phyloP scores from a whole-genome alignment of 345 rosid genomes.

The Gossypium arboreum region DNA sequence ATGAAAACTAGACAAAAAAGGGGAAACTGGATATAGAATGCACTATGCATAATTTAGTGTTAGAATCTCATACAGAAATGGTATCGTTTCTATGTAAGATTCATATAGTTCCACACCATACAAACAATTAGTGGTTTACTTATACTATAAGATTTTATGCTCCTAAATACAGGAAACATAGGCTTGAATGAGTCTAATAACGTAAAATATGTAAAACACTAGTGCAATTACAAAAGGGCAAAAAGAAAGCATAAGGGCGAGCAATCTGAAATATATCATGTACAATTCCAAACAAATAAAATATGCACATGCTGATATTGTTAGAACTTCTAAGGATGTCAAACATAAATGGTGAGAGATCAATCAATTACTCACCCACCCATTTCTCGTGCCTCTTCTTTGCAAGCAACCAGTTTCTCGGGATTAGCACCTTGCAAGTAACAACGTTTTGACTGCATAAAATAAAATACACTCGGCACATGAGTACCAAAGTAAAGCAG shows the following conservation, averaged over 20 bases:
- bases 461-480: not conserved
- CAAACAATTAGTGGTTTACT: not conserved
- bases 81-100: not conserved
- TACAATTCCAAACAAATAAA: not conserved
- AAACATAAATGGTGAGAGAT: slow-evolving; percentile 12
- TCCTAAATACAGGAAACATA: not conserved
- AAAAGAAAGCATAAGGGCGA: not conserved
- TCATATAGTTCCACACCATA: not conserved
- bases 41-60: not conserved
- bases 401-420: slow-evolving; percentile 41
- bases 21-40: not conserved
- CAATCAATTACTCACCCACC: slow-evolving; percentile 71
- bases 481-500: slow-evolving; percentile 14
- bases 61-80: not conserved
- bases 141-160: not conserved
- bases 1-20: slow-evolving; percentile 1
- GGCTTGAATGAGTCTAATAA: not conserved
- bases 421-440: slow-evolving; percentile 63
- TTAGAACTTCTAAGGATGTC: not conserved
- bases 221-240: not conserved
- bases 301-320: not conserved
- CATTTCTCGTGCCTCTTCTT: slow-evolving; percentile 85
- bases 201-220: not conserved
- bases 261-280: slow-evolving; percentile 7
- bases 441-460: slow-evolving; percentile 77